Percentiles rank a stretch among this genome's conserved stretches.
These are phyloP conservation scores for Melampsora occidentalis DNA, from an alignment of 1,284 basidiomycete genomes.

Conservation along the genomic window DNA sequence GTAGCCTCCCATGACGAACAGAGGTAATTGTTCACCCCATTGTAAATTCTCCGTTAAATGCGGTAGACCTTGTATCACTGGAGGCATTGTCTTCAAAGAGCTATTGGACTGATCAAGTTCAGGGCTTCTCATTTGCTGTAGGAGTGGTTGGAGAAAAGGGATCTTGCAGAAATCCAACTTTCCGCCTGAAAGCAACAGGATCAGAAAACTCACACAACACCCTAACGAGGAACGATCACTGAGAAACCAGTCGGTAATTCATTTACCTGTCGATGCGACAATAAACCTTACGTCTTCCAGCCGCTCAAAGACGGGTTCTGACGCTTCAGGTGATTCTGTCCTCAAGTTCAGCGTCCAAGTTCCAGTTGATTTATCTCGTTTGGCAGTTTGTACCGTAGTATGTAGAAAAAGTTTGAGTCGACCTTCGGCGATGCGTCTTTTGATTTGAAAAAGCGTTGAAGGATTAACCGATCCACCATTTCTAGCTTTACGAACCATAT, in stretches of 20 bases:
- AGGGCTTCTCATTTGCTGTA: not conserved
- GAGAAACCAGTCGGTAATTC: too few species aligned
- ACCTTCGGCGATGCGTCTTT: constrained; percentile 32
- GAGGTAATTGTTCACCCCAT: constrained; percentile 31
- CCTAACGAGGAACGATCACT: too few species aligned
- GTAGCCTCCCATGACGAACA: constrained; percentile 43
- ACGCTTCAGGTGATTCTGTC: constrained; percentile 1
- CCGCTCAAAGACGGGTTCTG: not conserved
- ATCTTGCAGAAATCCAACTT: constrained; percentile 35
- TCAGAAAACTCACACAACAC: too few species aligned
- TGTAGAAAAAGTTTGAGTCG: constrained; percentile 29
- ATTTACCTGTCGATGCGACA: constrained; percentile 23
- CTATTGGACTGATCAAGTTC: not conserved
- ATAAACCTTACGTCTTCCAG: constrained; percentile 28
- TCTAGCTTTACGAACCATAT: constrained; percentile 32
- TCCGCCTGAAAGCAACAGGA: constrained; percentile 1
- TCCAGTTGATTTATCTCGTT: constrained; percentile 24
- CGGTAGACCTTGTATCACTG: constrained; percentile 36
- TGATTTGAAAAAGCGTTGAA: constrained; percentile 30
- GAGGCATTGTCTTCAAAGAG: not conserved
- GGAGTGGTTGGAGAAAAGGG: constrained; percentile 27
- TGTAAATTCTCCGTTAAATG: constrained; percentile 34
- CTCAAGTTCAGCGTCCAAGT: constrained; percentile 26
- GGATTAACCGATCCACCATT: constrained; percentile 44
- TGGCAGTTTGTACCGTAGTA: constrained; percentile 30